These are phyloP conservation scores for Fusarium floridanum DNA, from an alignment of 2,329 filamentous ascomycete genomes.

Conservation along the genomic window DNA sequence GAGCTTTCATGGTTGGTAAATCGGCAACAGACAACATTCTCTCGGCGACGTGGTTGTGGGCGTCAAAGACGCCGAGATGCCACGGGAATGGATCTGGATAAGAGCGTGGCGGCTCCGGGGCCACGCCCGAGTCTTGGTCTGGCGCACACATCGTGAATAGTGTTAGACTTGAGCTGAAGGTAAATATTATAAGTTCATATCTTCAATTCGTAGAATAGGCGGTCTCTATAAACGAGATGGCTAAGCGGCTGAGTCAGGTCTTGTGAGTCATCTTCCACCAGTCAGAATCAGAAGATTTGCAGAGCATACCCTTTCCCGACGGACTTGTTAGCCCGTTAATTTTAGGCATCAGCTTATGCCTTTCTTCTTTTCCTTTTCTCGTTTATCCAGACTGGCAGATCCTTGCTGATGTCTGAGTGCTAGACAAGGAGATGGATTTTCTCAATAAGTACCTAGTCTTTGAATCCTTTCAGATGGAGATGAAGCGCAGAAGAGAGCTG, in stretches of 20 bases:
- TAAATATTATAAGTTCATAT: background rate
- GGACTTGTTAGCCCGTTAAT: background rate
- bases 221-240: background rate
- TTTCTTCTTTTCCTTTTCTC: background rate
- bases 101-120: background rate
- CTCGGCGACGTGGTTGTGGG: slow-evolving; percentile 42
- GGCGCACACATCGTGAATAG: slow-evolving; percentile 26
- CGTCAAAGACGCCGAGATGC: slow-evolving; percentile 51
- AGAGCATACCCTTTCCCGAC: background rate
- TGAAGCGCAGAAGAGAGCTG: background rate
- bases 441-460: background rate
- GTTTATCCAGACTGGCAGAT: background rate
- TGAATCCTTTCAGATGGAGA: background rate
- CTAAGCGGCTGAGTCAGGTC: background rate
- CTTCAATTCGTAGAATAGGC: background rate
- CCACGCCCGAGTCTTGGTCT: slow-evolving; percentile 8
- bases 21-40: slow-evolving; percentile 4
- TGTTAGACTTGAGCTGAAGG: background rate
- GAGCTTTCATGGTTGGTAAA: slow-evolving; percentile 31
- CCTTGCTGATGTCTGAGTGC: too few species aligned
- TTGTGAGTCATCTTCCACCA: background rate
- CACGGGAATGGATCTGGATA: slow-evolving; percentile 37
- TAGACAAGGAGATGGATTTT: too few species aligned
- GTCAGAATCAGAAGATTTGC: background rate
- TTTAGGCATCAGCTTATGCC: background rate